Conservation (phyloP, 257 asterid genomes). For the Marsdenia floribunda region DNA sequence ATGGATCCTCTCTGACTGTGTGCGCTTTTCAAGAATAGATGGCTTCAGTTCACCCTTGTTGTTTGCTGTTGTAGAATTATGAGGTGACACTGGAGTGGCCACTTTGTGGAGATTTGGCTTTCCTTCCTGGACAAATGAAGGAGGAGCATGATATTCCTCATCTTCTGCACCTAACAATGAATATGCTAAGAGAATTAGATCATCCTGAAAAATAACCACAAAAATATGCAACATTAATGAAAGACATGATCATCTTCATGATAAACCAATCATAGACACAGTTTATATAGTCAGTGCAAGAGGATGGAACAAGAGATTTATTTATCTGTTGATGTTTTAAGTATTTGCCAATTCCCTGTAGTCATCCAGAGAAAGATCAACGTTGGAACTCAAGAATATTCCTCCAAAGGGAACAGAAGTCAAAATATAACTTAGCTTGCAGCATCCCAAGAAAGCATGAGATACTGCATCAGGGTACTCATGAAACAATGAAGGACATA, state of each 20-base stretch:
- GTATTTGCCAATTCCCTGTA: background rate
- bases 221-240: background rate
- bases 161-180: conserved; percentile 24
- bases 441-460: background rate
- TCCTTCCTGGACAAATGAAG: conserved; percentile 14
- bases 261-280: background rate
- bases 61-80: background rate
- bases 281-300: background rate
- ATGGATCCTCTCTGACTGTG: background rate
- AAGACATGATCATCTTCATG: background rate
- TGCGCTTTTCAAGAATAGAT: background rate
- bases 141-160: conserved; percentile 7
- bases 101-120: conserved; percentile 6
- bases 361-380: background rate
- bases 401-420: background rate
- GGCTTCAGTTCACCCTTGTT: background rate
- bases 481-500: background rate
- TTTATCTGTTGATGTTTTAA: no score
- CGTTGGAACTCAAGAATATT: background rate
- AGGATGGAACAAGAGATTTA: background rate
- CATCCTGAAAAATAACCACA: background rate
- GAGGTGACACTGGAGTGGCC: background rate
- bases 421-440: background rate
- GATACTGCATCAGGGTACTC: background rate
- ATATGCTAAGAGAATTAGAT: conserved; percentile 8